Percentiles rank a stretch among this genome's conserved stretches.
Evolutionary conservation across 2,329 filamentous ascomycete species (phyloP).

Genomic region (Aspergillus glaucus): DNA sequence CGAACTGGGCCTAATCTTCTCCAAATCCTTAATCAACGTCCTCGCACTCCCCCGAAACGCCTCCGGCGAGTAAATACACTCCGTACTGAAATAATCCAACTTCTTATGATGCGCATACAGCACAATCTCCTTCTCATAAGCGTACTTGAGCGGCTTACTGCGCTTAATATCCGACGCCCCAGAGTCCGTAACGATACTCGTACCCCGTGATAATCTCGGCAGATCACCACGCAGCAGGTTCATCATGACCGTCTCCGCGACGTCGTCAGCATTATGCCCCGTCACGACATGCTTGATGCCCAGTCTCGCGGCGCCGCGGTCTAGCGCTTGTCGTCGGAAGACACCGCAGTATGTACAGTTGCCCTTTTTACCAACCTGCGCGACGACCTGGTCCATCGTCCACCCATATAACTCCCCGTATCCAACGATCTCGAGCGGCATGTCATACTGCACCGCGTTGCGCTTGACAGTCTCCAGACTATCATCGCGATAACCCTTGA

Average conservation of each 20-base stretch:
- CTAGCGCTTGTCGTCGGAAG: conserved; percentile 86
- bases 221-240: conserved; percentile 88
- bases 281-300: conserved; percentile 91
- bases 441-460: conserved; percentile 83
- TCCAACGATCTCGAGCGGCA: conserved; percentile 85
- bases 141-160: conserved; percentile 95
- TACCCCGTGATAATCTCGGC: conserved; percentile 77
- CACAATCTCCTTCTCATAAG: conserved; percentile 98
- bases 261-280: conserved; percentile 94
- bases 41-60: conserved; percentile 90
- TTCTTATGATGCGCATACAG: conserved; percentile 96
- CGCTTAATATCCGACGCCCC: conserved; percentile 81
- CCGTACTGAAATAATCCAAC: conserved; percentile 95
- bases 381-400: conserved; percentile 99
- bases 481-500: conserved; percentile 94
- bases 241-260: conserved; percentile 97
- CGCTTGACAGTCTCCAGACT: conserved; percentile 93
- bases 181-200: conserved; percentile 77
- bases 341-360: conserved; percentile 99
- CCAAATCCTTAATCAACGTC: conserved; percentile 88
- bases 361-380: conserved; percentile 92
- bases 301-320: conserved; percentile 81
- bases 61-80: conserved; percentile 97
- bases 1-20: conserved; percentile 85
- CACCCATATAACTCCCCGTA: conserved; percentile 94